These are phyloP conservation scores for Epichloe festucae DNA, from an alignment of 2,329 filamentous ascomycete genomes.

Conservation along the genomic window DNA sequence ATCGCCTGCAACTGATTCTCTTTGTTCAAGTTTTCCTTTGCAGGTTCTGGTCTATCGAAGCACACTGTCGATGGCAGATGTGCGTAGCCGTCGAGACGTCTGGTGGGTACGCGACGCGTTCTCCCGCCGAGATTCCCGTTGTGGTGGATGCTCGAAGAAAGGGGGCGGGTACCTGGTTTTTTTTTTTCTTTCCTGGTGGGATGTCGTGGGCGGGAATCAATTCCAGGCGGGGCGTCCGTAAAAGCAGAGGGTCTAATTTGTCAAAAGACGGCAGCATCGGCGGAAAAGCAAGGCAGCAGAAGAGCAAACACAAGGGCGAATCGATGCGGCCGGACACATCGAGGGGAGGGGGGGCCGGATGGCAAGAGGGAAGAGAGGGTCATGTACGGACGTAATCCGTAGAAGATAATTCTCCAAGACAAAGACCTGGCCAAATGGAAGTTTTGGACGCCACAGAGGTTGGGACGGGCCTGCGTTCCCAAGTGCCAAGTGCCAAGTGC, in stretches of 20 bases:
- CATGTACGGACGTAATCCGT: neutral
- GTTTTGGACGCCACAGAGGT: neutral
- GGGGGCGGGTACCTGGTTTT: slow-evolving; percentile 8
- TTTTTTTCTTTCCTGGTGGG: neutral
- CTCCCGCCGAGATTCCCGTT: slow-evolving; percentile 12
- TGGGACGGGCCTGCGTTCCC: neutral
- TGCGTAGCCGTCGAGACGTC: slow-evolving; percentile 9
- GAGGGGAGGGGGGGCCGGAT: slow-evolving; percentile 5
- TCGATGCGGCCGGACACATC: slow-evolving; percentile 21
- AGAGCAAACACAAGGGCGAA: slow-evolving; percentile 10
- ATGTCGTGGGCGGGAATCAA: slow-evolving; percentile 1
- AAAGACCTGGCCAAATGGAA: neutral
- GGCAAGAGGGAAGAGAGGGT: neutral
- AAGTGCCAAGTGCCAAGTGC: neutral
- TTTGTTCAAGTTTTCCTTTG: slow-evolving; percentile 14
- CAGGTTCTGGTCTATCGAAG: slow-evolving; percentile 11
- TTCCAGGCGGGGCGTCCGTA: slow-evolving; percentile 7
- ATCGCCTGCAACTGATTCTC: slow-evolving; percentile 50
- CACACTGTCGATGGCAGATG: slow-evolving; percentile 6
- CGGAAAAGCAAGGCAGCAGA: slow-evolving; percentile 14
- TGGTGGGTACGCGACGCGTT: slow-evolving; percentile 20
- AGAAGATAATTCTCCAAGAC: slow-evolving; percentile 10
- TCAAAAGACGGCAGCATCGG: slow-evolving; percentile 12
- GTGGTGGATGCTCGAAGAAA: neutral
- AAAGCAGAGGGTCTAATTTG: slow-evolving; percentile 5